Evolutionary conservation across 345 rosid species (phyloP).

Genomic region (Carallia brachiata): DNA sequence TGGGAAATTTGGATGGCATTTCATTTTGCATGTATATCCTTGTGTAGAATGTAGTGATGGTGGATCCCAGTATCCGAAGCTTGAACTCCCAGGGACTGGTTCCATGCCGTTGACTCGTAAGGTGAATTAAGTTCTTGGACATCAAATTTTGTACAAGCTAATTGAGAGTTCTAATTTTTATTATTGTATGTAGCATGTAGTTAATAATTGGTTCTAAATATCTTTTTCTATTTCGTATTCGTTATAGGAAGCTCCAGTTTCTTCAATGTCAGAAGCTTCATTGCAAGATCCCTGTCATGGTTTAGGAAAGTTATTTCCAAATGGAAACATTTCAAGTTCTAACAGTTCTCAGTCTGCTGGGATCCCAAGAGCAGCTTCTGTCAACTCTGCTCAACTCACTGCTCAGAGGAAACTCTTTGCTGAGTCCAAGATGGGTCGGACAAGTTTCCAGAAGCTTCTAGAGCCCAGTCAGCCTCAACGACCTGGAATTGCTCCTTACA

Average conservation of each 20-base stretch:
- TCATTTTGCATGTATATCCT: constrained; percentile 17
- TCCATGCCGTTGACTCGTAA: constrained; percentile 60
- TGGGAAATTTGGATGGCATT: neutral
- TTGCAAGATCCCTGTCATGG: constrained; percentile 23
- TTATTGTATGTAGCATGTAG: neutral
- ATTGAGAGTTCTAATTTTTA: neutral
- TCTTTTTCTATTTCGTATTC: neutral
- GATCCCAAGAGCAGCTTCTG: constrained; percentile 43
- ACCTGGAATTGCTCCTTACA: constrained; percentile 86
- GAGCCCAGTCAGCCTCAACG: constrained; percentile 83
- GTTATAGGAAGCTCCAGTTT: constrained; percentile 39
- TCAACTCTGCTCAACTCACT: constrained; percentile 49
- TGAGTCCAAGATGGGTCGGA: constrained; percentile 76
- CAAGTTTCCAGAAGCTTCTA: constrained; percentile 91
- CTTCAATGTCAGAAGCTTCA: constrained; percentile 32
- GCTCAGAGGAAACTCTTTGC: constrained; percentile 75
- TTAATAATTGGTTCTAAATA: neutral
- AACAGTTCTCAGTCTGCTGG: constrained; percentile 36
- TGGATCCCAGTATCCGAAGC: constrained; percentile 66
- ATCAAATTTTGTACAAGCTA: neutral
- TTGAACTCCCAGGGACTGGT: constrained; percentile 64
- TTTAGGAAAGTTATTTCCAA: constrained; percentile 28
- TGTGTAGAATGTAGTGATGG: constrained; percentile 55
- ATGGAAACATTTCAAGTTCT: constrained; percentile 45
- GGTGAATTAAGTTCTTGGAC: constrained; percentile 31